phyloP scores from a whole-genome alignment of 1,284 basidiomycete species.

The Malassezia arunalokei region DNA sequence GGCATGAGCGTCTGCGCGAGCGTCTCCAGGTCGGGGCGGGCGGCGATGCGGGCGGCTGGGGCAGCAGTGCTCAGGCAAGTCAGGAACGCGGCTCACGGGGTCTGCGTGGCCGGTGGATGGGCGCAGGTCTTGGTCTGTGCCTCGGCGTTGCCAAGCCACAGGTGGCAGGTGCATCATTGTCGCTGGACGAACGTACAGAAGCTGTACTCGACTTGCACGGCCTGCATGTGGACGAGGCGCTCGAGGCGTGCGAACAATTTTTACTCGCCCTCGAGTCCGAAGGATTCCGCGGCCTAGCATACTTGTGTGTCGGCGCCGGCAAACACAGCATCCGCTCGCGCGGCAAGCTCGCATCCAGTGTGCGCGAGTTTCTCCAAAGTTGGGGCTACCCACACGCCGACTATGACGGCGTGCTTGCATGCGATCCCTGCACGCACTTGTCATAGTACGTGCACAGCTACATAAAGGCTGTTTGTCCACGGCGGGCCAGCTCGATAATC shows the following conservation, averaged over 20 bases:
- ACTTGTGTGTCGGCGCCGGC: slow-evolving; percentile 81
- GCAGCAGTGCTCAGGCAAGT: slow-evolving; percentile 48
- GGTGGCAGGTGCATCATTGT: slow-evolving; percentile 60
- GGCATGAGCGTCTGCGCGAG: slow-evolving; percentile 57
- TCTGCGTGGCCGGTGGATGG: slow-evolving; percentile 63
- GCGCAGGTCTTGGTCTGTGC: slow-evolving; percentile 55
- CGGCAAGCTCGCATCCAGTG: slow-evolving; percentile 67
- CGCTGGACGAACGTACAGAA: slow-evolving; percentile 52
- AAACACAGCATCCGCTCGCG: slow-evolving; percentile 77
- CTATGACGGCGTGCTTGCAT: slow-evolving; percentile 72
- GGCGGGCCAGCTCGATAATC: slow-evolving; percentile 64
- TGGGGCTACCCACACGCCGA: slow-evolving; percentile 84
- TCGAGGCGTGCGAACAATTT: slow-evolving; percentile 80
- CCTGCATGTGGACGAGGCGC: slow-evolving; percentile 78
- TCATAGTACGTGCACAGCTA: slow-evolving; percentile 18
- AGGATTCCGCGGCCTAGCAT: slow-evolving; percentile 60
- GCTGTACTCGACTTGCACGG: slow-evolving; percentile 50
- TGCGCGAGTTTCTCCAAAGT: slow-evolving; percentile 75
- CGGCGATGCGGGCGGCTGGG: slow-evolving; percentile 17
- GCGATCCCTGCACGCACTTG: slow-evolving; percentile 65
- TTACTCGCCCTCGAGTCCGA: slow-evolving; percentile 67
- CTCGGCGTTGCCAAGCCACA: slow-evolving; percentile 30
- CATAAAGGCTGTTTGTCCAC: slow-evolving; percentile 18
- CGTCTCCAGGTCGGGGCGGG: slow-evolving; percentile 51
- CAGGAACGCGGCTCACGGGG: slow-evolving; percentile 70